Evolutionary conservation across 495 filamentous ascomycete genomes (phyloP).

Genomic region (Aspergillus egyptiacus): DNA sequence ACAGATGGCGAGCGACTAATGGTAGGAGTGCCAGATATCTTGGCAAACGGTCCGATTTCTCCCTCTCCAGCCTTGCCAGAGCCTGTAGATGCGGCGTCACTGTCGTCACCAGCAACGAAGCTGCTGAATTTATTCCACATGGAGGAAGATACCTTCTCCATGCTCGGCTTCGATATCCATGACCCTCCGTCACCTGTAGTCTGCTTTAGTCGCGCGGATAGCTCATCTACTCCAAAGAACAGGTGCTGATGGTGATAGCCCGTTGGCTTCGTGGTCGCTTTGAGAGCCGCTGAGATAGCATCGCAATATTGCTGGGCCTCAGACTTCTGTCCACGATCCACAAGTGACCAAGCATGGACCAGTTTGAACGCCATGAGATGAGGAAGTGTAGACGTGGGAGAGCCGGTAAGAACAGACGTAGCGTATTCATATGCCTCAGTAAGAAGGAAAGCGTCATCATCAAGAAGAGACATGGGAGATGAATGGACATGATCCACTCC

Average conservation of each 20-base stretch:
- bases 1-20: slow-evolving; percentile 76
- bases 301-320: slow-evolving; percentile 93
- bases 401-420: slow-evolving; percentile 55
- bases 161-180: slow-evolving; percentile 90
- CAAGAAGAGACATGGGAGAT: slow-evolving; percentile 59
- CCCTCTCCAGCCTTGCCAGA: slow-evolving; percentile 49
- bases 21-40: slow-evolving; percentile 70
- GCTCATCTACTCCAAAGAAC: slow-evolving; percentile 70
- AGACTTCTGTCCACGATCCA: slow-evolving; percentile 71
- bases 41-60: slow-evolving; percentile 74
- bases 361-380: slow-evolving; percentile 88
- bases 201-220: slow-evolving; percentile 74
- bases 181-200: slow-evolving; percentile 66
- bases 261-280: slow-evolving; percentile 72
- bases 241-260: slow-evolving; percentile 75
- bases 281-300: slow-evolving; percentile 70
- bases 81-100: slow-evolving; percentile 53
- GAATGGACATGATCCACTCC: slow-evolving; percentile 71
- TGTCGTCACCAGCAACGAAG: slow-evolving; percentile 89
- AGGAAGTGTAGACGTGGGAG: slow-evolving; percentile 56
- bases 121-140: slow-evolving; percentile 89
- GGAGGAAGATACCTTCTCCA: slow-evolving; percentile 85
- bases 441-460: slow-evolving; percentile 78
- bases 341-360: slow-evolving; percentile 73
- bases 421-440: slow-evolving; percentile 93